Conservation (phyloP, 2,329 filamentous ascomycete species). For the Plenodomus tracheiphilus region DNA sequence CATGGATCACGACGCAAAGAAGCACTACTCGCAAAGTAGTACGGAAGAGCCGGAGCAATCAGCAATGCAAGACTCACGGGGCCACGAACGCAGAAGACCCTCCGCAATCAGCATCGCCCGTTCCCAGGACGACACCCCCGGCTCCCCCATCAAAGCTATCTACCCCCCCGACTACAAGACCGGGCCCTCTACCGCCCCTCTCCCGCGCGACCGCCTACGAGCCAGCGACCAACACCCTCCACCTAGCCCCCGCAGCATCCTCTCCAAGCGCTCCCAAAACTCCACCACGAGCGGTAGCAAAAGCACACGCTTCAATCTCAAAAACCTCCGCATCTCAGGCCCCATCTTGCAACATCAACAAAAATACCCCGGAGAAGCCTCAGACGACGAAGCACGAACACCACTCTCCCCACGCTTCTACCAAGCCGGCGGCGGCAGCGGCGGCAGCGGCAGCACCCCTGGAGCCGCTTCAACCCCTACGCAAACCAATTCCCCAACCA, state of each 20-base stretch:
- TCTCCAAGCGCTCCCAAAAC: slow-evolving; percentile 38
- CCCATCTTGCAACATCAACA: no score
- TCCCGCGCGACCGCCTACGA: slow-evolving; percentile 18
- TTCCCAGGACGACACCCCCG: slow-evolving; percentile 34
- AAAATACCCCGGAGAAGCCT: slow-evolving; percentile 45
- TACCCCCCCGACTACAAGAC: slow-evolving; percentile 49
- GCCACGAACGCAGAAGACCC: slow-evolving; percentile 21
- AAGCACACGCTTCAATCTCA: slow-evolving; percentile 52
- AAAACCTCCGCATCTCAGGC: slow-evolving; percentile 61
- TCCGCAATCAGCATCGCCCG: slow-evolving; percentile 37
- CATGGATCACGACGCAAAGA: slow-evolving; percentile 77
- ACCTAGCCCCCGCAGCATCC: slow-evolving; percentile 40
- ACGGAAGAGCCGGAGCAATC: slow-evolving; percentile 21
- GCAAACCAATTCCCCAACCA: slow-evolving; percentile 39
- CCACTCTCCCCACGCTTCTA: slow-evolving; percentile 62
- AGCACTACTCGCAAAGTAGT: slow-evolving; percentile 38
- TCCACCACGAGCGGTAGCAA: slow-evolving; percentile 43
- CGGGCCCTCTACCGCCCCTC: slow-evolving; percentile 28
- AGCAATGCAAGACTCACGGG: background rate
- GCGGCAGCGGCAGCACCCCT: no score
- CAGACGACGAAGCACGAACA: slow-evolving; percentile 53
- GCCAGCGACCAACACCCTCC: slow-evolving; percentile 19
- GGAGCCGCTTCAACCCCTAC: slow-evolving; percentile 58
- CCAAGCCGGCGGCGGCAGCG: no score
- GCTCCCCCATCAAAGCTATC: slow-evolving; percentile 51